Evolutionary conservation across 2,329 filamentous ascomycete genomes (phyloP).

Genomic region (Fusarium brevicatenulatum): DNA sequence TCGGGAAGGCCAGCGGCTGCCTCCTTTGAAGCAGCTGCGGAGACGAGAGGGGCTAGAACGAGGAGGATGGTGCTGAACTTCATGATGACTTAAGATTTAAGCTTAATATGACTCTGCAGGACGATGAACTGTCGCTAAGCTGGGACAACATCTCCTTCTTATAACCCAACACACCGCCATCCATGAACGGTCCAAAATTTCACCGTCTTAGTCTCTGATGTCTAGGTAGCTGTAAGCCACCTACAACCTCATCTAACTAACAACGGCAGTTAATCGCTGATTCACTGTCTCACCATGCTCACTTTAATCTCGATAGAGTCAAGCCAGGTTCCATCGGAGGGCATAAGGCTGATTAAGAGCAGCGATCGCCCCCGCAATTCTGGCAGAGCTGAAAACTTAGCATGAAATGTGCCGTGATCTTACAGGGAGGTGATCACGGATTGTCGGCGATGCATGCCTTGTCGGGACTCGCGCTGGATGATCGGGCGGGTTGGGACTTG

Average conservation of each 20-base stretch:
- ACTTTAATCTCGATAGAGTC: background rate
- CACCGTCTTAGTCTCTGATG: background rate
- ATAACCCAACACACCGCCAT: background rate
- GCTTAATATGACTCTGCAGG: background rate
- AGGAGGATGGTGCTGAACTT: constrained; percentile 11
- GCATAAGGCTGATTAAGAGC: constrained; percentile 17
- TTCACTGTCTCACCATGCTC: background rate
- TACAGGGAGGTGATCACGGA: background rate
- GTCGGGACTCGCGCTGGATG: background rate
- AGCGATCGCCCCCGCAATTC: background rate
- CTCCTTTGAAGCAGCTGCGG: constrained; percentile 7
- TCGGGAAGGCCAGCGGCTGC: constrained; percentile 17
- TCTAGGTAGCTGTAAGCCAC: background rate
- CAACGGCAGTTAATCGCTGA: background rate
- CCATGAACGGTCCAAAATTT: constrained; percentile 2
- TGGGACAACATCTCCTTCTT: background rate
- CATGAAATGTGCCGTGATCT: background rate
- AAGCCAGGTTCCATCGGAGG: background rate
- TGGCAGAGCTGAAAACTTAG: constrained; percentile 18
- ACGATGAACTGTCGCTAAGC: fast-evolving
- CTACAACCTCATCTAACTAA: background rate
- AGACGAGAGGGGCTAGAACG: constrained; percentile 11
- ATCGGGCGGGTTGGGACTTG: background rate
- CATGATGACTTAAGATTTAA: background rate
- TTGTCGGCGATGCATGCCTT: background rate